These are phyloP conservation scores for Apiospora phragmitis DNA, from an alignment of 2,329 filamentous ascomycete genomes.

Conservation along the genomic window DNA sequence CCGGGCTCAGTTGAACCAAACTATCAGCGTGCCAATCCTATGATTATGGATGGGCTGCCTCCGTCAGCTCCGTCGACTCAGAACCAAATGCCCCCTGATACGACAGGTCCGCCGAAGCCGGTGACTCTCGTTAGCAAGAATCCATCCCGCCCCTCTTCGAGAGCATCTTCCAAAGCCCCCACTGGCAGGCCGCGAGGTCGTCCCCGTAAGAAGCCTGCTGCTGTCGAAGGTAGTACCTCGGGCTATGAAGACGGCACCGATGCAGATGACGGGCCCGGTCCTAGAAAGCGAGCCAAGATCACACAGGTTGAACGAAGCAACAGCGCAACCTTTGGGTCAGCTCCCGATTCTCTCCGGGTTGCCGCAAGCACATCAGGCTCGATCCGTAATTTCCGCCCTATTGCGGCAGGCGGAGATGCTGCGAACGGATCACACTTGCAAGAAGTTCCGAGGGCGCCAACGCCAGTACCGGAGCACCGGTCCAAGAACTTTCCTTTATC, in stretches of 20 bases:
- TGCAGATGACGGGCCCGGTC: constrained; percentile 55
- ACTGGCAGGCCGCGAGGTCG: constrained; percentile 58
- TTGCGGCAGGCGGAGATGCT: constrained; percentile 51
- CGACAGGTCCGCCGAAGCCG: background rate
- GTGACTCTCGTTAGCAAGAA: background rate
- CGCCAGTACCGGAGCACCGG: constrained; percentile 64
- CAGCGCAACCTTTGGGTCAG: constrained; percentile 69
- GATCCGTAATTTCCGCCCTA: constrained; percentile 78
- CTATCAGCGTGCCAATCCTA: background rate
- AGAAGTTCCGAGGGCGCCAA: constrained; percentile 74
- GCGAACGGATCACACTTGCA: constrained; percentile 58
- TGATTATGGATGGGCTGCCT: constrained; percentile 17
- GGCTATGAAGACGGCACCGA: constrained; percentile 69
- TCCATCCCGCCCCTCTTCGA: constrained; percentile 50
- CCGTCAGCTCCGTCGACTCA: constrained; percentile 11
- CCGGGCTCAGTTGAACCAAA: constrained; percentile 28
- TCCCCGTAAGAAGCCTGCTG: constrained; percentile 52
- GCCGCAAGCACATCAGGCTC: constrained; percentile 88
- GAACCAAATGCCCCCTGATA: background rate
- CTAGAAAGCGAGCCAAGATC: constrained; percentile 78
- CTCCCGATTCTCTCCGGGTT: constrained; percentile 81
- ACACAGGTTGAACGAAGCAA: constrained; percentile 73
- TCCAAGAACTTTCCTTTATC: constrained; percentile 25
- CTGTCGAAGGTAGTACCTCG: constrained; percentile 66
- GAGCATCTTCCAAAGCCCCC: constrained; percentile 53